Conservation (phyloP, 2,329 filamentous ascomycete species). For the Mycogone perniciosa region DNA sequence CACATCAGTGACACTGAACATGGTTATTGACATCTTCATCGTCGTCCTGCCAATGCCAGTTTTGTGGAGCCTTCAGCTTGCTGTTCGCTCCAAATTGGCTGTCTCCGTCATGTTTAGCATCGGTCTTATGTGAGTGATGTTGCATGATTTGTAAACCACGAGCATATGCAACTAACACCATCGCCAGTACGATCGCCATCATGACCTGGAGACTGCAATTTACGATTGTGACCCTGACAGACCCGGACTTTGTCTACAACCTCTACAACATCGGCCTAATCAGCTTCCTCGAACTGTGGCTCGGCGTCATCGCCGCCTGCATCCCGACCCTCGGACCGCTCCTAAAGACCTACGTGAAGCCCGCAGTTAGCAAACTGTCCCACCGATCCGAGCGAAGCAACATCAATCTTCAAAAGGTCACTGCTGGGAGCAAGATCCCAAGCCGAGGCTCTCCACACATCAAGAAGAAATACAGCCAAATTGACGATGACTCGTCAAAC, state of each 20-base stretch:
- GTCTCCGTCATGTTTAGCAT: constrained; percentile 28
- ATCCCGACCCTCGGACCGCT: constrained; percentile 37
- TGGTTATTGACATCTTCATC: constrained; percentile 28
- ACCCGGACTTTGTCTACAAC: constrained; percentile 16
- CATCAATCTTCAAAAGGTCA: neutral
- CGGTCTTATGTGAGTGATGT: constrained; percentile 23
- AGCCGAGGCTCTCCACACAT: neutral
- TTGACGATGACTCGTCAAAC: neutral
- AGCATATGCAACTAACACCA: neutral
- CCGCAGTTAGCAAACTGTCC: constrained; percentile 13
- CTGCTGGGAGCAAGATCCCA: neutral
- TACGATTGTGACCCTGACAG: constrained; percentile 17
- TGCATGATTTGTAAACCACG: neutral
- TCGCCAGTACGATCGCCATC: constrained; percentile 27
- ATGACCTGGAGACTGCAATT: constrained; percentile 32
- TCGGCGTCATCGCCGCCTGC: constrained; percentile 37
- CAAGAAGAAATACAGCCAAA: neutral
- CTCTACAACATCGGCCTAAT: constrained; percentile 29
- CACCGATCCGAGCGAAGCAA: neutral
- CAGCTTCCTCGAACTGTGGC: constrained; percentile 32
- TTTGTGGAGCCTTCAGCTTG: constrained; percentile 38
- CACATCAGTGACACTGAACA: constrained; percentile 21
- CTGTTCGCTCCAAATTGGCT: constrained; percentile 28
- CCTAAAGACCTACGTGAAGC: constrained; percentile 23
- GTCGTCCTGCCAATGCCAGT: constrained; percentile 35